These are phyloP conservation scores for Fusarium chuoi DNA, from an alignment of 2,329 filamentous ascomycete genomes.

Conservation along the genomic window DNA sequence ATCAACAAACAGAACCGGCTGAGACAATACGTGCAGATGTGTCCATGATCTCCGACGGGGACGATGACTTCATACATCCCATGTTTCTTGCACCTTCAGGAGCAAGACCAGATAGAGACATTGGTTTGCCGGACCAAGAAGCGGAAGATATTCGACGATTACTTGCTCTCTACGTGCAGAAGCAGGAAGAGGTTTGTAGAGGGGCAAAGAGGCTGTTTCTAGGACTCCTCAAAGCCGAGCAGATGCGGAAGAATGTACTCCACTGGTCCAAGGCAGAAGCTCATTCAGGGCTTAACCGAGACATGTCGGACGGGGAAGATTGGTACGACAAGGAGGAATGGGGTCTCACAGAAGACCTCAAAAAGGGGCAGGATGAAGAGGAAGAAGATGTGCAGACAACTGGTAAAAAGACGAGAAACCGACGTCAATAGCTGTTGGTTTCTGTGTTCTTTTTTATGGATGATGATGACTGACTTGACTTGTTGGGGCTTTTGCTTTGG, in stretches of 20 bases:
- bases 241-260: conserved; percentile 76
- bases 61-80: conserved; percentile 73
- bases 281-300: conserved; percentile 71
- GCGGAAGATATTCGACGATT: conserved; percentile 82
- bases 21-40: conserved; percentile 16
- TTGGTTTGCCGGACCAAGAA: conserved; percentile 77
- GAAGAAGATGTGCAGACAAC: conserved; percentile 75
- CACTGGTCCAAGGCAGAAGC: conserved; percentile 83
- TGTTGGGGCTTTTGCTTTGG: conserved; percentile 32
- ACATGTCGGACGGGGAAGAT: conserved; percentile 89
- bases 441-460: conserved; percentile 21
- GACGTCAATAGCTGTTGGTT: conserved; percentile 49
- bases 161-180: conserved; percentile 81
- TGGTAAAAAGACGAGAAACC: conserved; percentile 70
- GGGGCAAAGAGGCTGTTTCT: conserved; percentile 74
- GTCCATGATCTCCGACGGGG: conserved; percentile 3
- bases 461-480: conserved; percentile 41
- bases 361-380: conserved; percentile 85
- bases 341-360: conserved; percentile 77
- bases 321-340: conserved; percentile 89
- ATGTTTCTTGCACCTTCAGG: conserved; percentile 75
- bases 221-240: conserved; percentile 77
- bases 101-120: conserved; percentile 73
- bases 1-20: conserved; percentile 10
- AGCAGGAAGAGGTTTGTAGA: conserved; percentile 85